Percentiles rank a stretch among this genome's conserved stretches.
Conservation (phyloP, 2,329 filamentous ascomycete genomes). For the Shiraia bambusicola region DNA sequence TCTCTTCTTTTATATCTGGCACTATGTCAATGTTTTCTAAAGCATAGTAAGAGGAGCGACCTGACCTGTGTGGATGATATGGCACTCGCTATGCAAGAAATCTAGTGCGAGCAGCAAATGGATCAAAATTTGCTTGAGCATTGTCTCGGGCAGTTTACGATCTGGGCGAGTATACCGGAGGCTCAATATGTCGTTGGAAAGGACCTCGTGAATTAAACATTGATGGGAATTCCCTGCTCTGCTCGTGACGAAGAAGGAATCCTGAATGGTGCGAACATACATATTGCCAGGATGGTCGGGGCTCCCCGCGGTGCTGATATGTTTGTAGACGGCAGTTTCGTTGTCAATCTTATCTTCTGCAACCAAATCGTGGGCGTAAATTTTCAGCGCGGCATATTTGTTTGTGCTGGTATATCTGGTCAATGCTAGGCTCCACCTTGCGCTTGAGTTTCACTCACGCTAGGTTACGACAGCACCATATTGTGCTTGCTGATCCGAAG, state of each 20-base stretch:
- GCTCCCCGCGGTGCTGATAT: slow-evolving; percentile 1
- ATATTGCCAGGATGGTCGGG: slow-evolving; percentile 1
- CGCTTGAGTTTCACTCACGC: slow-evolving; percentile 1
- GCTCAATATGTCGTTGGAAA: slow-evolving; percentile 1
- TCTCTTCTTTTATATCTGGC: slow-evolving; percentile 1
- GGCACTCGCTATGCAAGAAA: slow-evolving; percentile 1
- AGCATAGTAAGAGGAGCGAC: background rate
- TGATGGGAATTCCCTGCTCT: background rate
- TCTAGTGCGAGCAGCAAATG: slow-evolving; percentile 1
- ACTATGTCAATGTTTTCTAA: background rate
- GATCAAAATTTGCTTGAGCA: slow-evolving; percentile 1
- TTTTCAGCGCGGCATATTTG: background rate
- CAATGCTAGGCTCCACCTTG: background rate
- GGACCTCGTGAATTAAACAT: slow-evolving; percentile 1
- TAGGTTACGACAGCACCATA: background rate
- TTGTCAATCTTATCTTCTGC: background rate
- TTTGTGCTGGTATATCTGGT: slow-evolving; percentile 1
- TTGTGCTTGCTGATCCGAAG: slow-evolving; percentile 1
- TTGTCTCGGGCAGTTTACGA: slow-evolving; percentile 1
- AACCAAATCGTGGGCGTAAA: slow-evolving; percentile 1
- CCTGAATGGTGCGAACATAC: background rate
- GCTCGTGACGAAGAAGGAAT: slow-evolving; percentile 1
- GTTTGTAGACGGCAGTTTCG: background rate
- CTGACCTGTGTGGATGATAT: slow-evolving; percentile 1
- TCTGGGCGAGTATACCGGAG: slow-evolving; percentile 1